A percentile compares a stretch with the other conserved stretches of the same genome.
phyloP scores from a whole-genome alignment of 345 rosid genomes.

The Geranium brycei region DNA sequence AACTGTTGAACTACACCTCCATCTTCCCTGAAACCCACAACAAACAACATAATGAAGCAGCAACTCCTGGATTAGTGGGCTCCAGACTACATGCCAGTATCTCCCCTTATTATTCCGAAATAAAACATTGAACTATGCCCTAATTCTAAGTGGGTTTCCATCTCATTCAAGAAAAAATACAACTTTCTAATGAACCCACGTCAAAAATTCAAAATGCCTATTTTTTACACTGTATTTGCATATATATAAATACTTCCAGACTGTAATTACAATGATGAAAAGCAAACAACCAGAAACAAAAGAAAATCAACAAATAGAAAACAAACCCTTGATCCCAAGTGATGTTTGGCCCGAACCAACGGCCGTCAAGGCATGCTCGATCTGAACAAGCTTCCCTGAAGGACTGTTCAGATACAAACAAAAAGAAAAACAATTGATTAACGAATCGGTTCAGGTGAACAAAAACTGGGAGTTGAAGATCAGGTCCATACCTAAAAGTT shows the following conservation, averaged over 20 bases:
- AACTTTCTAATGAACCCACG: not conserved
- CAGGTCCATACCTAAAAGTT: conserved; percentile 56
- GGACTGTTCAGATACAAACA: conserved; percentile 39
- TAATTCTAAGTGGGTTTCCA: not conserved
- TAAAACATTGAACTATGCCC: not conserved
- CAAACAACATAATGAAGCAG: not conserved
- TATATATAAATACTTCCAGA: not conserved
- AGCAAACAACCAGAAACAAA: not conserved
- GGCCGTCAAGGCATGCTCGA: conserved; percentile 85
- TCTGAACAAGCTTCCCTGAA: conserved; percentile 98
- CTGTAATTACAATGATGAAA: not conserved
- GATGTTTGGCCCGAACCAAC: conserved; percentile 98
- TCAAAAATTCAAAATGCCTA: too few relatives aligned
- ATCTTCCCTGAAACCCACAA: not conserved
- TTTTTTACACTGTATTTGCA: too few relatives aligned
- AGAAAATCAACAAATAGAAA: not conserved
- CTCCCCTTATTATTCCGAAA: too few relatives aligned
- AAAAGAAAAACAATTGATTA: not conserved
- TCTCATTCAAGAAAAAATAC: not conserved
- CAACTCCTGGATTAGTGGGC: too few relatives aligned
- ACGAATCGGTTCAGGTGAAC: not conserved
- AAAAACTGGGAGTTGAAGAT: not conserved
- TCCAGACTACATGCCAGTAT: too few relatives aligned
- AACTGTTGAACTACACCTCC: not conserved
- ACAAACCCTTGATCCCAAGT: conserved; percentile 74